Evolutionary conservation across 2,329 filamentous ascomycete genomes (phyloP).

Genomic region (Leptographium radiaticola): DNA sequence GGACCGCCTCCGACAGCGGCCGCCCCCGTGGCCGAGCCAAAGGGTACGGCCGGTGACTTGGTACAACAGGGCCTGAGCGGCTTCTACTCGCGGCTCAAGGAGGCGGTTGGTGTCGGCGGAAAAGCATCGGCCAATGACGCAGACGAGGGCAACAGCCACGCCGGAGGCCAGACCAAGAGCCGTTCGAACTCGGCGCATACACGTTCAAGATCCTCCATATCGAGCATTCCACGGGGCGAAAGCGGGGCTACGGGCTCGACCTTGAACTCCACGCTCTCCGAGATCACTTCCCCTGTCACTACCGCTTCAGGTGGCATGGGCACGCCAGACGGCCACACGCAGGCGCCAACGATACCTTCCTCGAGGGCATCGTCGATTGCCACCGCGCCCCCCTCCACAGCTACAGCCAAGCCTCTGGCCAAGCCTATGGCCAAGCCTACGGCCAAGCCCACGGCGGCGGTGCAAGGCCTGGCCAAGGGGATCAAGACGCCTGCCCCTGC

Average conservation of each 20-base stretch:
- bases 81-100: conserved; percentile 73
- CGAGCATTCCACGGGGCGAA: conserved; percentile 16
- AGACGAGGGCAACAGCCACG: conserved; percentile 29
- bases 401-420: conserved; percentile 26
- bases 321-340: conserved; percentile 27
- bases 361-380: conserved; percentile 36
- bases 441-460: conserved; percentile 15
- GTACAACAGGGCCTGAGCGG: conserved; percentile 81
- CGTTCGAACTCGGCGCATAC: conserved; percentile 21
- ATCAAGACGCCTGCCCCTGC: conserved; percentile 27
- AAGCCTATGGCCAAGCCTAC: conserved; percentile 25
- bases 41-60: conserved; percentile 56
- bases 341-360: conserved; percentile 26
- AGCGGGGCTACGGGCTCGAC: conserved; percentile 19
- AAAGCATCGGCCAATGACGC: conserved; percentile 16
- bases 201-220: conserved; percentile 19
- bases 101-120: conserved; percentile 61
- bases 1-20: conserved; percentile 50
- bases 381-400: conserved; percentile 28
- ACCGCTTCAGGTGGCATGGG: conserved; percentile 21
- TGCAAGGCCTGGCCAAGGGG: conserved; percentile 28
- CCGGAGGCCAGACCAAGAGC: conserved; percentile 26
- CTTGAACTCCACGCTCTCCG: conserved; percentile 19
- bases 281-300: conserved; percentile 22
- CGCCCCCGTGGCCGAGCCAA: conserved; percentile 48